These are phyloP conservation scores for Ophiorrhiza pumila DNA, from an alignment of 257 asterid species.

Conservation along the genomic window DNA sequence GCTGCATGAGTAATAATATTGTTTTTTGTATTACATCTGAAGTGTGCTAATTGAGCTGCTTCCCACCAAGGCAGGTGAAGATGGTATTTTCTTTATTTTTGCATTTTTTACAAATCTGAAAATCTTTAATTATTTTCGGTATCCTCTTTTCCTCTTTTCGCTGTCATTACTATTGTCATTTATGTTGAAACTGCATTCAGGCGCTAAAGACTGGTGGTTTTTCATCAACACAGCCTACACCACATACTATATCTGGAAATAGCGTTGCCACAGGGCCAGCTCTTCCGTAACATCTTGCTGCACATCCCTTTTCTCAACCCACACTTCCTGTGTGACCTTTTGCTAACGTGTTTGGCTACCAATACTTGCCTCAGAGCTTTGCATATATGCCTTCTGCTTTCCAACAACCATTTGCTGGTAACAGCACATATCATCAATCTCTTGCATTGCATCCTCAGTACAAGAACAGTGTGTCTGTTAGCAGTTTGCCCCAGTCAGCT, in stretches of 20 bases:
- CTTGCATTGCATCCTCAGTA: constrained; percentile 62
- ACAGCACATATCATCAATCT: constrained; percentile 63
- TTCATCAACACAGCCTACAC: constrained; percentile 52
- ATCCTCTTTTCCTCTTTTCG: neutral
- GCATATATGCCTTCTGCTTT: constrained; percentile 71
- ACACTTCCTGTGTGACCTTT: constrained; percentile 60
- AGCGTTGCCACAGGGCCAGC: constrained; percentile 62
- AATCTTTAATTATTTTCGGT: neutral
- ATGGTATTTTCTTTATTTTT: neutral
- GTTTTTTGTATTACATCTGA: neutral
- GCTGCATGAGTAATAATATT: neutral
- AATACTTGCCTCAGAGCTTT: constrained; percentile 66
- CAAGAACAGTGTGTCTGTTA: constrained; percentile 54
- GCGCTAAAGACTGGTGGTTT: constrained; percentile 54
- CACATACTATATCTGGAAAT: constrained; percentile 48
- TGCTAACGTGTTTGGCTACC: constrained; percentile 68
- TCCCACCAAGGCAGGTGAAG: neutral
- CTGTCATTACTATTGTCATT: constrained; percentile 12
- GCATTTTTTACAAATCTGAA: neutral
- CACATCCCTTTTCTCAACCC: constrained; percentile 71
- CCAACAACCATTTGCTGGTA: constrained; percentile 67
- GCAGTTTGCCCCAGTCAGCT: constrained; percentile 76
- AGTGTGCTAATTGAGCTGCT: neutral
- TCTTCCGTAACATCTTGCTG: constrained; percentile 65
- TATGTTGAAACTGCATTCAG: constrained; percentile 31